phyloP scores from a whole-genome alignment of 768 basidiomycete genomes.

The Auriscalpium vulgare region DNA sequence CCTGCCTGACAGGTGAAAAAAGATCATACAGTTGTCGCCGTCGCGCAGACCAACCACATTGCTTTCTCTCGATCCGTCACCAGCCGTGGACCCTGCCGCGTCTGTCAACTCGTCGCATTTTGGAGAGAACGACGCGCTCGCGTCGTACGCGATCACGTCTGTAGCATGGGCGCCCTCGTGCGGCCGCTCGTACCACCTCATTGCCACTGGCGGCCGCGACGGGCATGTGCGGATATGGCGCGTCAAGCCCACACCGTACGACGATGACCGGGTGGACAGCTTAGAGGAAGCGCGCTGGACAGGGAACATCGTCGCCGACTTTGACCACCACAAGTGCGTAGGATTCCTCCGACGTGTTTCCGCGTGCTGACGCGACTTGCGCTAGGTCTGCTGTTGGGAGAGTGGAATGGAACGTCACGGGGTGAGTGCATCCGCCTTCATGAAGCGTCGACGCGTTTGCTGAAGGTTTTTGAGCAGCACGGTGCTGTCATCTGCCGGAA shows the following conservation, averaged over 20 bases:
- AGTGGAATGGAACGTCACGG: conserved; percentile 94
- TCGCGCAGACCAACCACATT: conserved; percentile 61
- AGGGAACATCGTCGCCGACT: conserved; percentile 72
- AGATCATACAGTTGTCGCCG: conserved; percentile 71
- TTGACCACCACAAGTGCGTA: conserved; percentile 73
- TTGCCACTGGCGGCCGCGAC: conserved; percentile 86
- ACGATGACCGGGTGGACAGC: conserved; percentile 28
- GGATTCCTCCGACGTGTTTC: neutral
- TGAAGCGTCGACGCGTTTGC: neutral
- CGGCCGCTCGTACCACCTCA: conserved; percentile 88
- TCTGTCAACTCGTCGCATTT: conserved; percentile 14
- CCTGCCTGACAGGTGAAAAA: neutral
- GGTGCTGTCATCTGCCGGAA: conserved; percentile 74
- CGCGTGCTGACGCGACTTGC: neutral
- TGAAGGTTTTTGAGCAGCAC: conserved; percentile 42
- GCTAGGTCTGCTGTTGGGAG: conserved; percentile 64
- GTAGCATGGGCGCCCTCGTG: conserved; percentile 93
- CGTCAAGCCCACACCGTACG: conserved; percentile 48
- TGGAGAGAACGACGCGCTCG: conserved; percentile 25
- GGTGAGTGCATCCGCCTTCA: conserved; percentile 34
- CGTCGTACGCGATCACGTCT: conserved; percentile 63
- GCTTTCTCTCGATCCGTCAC: conserved; percentile 49
- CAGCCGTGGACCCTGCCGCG: conserved; percentile 23
- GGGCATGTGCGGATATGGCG: conserved; percentile 89
- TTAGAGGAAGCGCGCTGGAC: conserved; percentile 59